Percentiles rank a stretch among this genome's conserved stretches.
Evolutionary conservation across 2,329 filamentous ascomycete species (phyloP).

Genomic region (Ramichloridium luteum): DNA sequence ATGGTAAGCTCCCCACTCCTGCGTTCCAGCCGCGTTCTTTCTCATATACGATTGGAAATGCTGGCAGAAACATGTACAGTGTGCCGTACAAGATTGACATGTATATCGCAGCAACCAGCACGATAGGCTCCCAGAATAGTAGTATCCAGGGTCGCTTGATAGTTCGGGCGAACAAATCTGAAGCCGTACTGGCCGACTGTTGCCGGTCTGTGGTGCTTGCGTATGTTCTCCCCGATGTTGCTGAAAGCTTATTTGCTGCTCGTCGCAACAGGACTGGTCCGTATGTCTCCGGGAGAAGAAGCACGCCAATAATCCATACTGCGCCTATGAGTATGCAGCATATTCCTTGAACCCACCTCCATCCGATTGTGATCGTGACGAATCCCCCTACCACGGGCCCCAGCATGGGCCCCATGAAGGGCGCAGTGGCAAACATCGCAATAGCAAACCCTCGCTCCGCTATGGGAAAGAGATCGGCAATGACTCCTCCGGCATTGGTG

Average conservation of each 20-base stretch:
- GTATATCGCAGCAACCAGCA: slow-evolving; percentile 50
- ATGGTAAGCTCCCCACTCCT: slow-evolving; percentile 48
- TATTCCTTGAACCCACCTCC: slow-evolving; percentile 1
- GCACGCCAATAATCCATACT: not conserved
- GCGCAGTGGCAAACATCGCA: slow-evolving; percentile 51
- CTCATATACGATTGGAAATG: slow-evolving; percentile 48
- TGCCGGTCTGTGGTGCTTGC: not conserved
- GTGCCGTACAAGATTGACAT: slow-evolving; percentile 45
- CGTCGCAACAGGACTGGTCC: slow-evolving; percentile 1
- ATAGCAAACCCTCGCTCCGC: slow-evolving; percentile 37
- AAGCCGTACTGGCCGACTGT: too few species aligned
- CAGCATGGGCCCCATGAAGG: slow-evolving; percentile 57
- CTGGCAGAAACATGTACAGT: slow-evolving; percentile 33
- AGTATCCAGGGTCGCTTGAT: slow-evolving; percentile 53
- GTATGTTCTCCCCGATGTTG: not conserved
- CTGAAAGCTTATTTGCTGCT: not conserved
- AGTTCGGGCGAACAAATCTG: slow-evolving; percentile 38
- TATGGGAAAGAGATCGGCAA: slow-evolving; percentile 31
- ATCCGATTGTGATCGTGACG: not conserved
- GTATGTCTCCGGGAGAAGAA: not conserved
- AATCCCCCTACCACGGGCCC: slow-evolving; percentile 1
- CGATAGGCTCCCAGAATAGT: slow-evolving; percentile 56
- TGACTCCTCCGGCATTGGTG: slow-evolving; percentile 32
- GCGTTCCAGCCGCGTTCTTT: slow-evolving; percentile 42
- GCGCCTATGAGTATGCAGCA: not conserved